Evolutionary conservation across 257 asterid species (phyloP), one percentile per base, ranked within the genome.

Genomic region (Fraxinus anomala): DNA sequence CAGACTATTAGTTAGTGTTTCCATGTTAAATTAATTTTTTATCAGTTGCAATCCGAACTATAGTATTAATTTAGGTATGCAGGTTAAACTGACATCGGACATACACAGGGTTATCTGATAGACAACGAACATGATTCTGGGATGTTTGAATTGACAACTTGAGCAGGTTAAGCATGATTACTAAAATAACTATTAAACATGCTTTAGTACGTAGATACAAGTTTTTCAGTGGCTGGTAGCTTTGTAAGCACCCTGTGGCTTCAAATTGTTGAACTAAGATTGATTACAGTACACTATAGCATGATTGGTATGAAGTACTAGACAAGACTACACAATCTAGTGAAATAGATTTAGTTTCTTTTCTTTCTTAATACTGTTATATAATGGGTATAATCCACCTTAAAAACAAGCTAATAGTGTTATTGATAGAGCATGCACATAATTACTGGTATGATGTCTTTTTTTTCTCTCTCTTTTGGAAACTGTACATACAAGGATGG

Each of bases 1-100:
- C 72, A 49, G 40, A 65, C 40, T 83, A 70, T 61, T 54, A 56
- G 30, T 78, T 42, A 66, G 34, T 73, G n/a, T 61, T 74, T 40
- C 71, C 76, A 66, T 40, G 47, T 54, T 44, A 23, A 34, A 40
- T 40, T 56, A 49, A 68, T 61, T 21, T 70, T 82, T 47, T 8
- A 17, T 26, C n/a, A 14, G 39, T 72, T 78, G 54, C n/a, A 54
- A 70, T 40, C 9, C 40, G 12, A 56, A 30, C 61, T 56, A 54
- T 17, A 17, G n/a, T 6, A 54, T 54, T 54, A 54, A 2, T 54
- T 54, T 1, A 19, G 6, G 26, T 19, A 19, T 2, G 0, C 9
- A 19, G 10, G 1, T 7, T 68, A 68, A 68, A 16, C 36, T 68
- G 6, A 68, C 9, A 68, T 31, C 39, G 14, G 26, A 11, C 66